Evolutionary conservation across 768 basidiomycete genomes (phyloP).

Genomic region (Russula sp.): DNA sequence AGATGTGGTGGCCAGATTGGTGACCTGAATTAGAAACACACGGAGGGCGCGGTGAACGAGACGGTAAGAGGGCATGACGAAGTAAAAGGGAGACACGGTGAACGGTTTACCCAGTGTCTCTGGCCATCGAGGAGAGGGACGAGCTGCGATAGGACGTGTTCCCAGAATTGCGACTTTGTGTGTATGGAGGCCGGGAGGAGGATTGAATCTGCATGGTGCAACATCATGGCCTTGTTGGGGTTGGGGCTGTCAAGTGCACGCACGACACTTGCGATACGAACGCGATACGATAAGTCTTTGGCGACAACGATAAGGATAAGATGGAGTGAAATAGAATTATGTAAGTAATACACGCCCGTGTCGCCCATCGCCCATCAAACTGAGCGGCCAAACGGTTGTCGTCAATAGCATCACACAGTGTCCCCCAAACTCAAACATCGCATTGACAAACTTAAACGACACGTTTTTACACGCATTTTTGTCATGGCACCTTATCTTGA

Average conservation of each 20-base stretch:
- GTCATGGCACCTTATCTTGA: conserved; percentile 72
- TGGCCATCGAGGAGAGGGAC: conserved; percentile 55
- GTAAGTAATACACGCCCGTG: not conserved
- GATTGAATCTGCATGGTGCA: conserved; percentile 83
- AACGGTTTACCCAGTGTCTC: conserved; percentile 58
- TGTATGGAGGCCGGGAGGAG: conserved; percentile 61
- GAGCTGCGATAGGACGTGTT: conserved; percentile 61
- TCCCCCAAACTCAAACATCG: not conserved
- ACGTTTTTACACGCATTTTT: conserved; percentile 7
- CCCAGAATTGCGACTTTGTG: conserved; percentile 76
- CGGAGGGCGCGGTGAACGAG: not conserved
- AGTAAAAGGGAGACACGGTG: not conserved
- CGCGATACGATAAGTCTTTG: not conserved
- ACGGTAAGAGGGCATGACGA: not conserved
- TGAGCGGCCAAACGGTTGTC: not conserved
- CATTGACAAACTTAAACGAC: conserved; percentile 12
- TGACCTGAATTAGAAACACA: conserved; percentile 41
- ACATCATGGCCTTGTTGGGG: conserved; percentile 40
- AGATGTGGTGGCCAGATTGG: conserved; percentile 82
- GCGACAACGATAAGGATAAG: conserved; percentile 12
- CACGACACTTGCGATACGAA: no score
- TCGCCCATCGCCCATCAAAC: not conserved
- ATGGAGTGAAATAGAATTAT: conserved; percentile 4
- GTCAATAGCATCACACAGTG: not conserved
- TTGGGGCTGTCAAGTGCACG: not conserved